Evolutionary conservation across 345 rosid genomes (phyloP), one percentile per base, ranked within the genome.

Genomic region (Gossypium ekmanianum): DNA sequence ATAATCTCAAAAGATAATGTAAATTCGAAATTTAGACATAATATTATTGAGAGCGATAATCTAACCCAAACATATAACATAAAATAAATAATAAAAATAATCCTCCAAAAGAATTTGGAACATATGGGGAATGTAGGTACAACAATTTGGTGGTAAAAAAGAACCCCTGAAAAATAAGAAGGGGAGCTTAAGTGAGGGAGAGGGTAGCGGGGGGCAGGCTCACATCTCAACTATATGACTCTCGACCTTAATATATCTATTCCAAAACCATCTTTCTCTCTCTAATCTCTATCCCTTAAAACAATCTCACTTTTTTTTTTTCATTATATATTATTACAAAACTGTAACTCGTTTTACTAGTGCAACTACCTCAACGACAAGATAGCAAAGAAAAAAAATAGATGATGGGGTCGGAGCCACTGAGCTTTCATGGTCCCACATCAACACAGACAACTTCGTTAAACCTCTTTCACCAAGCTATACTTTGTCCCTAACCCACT

Each of bases 361-460:
- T 79, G 88, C 88, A 88, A 83, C 89, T 81, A 83, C 85, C 89
- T 77, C 84, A 85, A 82, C 84, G 80, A 73, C 84, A 78, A 73
- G 71, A 68, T 55, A 52, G 61, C 64, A 29, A 74, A 75, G 39
- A 34, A 34, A 34, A 29, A 34, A 34, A 34, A 34, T 34, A 34
- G 83, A 85, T 79, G 83, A 68, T 68, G 72, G 57, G 51, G 44
- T 68, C 58, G 58, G 72, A 68, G 58, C 14, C 72, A 68, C 72
- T 68, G 44, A 68, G 56, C 58, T 68, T 68, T 68, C 58, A 50
- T 27, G 72, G 58, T 39, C 58, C 22, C 3, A 48, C 72, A 24
- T 39, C 24, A 63, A 16, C 22, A 2, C 13, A 1, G n/a, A 11
- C 66, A 18, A 61, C 45, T 61, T 61, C 3, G 66, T 59, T 59